These are phyloP conservation scores for Sphaerulina vaccinii DNA, from an alignment of 2,329 filamentous ascomycete genomes.

Conservation along the genomic window DNA sequence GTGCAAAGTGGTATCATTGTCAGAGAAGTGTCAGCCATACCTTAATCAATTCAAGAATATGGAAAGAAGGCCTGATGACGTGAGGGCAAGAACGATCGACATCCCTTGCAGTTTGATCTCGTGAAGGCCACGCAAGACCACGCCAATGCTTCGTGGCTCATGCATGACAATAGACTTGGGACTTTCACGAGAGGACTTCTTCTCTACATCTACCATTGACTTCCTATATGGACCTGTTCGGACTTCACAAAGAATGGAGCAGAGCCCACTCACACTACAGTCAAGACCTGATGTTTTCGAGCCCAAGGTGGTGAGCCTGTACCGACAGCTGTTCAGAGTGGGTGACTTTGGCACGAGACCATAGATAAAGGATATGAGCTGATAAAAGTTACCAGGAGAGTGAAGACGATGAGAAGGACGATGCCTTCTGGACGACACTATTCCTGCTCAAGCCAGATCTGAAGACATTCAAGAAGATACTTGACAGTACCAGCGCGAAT, in stretches of 20 bases:
- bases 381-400: slow-evolving; percentile 48
- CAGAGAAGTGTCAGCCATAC: no score
- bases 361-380: neutral
- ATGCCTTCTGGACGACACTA: slow-evolving; percentile 95
- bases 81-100: no score
- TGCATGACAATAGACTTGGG: neutral
- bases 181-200: neutral
- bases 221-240: neutral
- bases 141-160: neutral
- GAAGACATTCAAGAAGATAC: slow-evolving; percentile 62
- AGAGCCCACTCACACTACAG: slow-evolving; percentile 79
- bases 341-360: slow-evolving; percentile 11
- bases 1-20: neutral
- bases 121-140: neutral
- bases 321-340: slow-evolving; percentile 74
- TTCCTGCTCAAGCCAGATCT: slow-evolving; percentile 85
- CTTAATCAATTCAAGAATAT: no score
- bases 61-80: no score
- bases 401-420: slow-evolving; percentile 67
- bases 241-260: neutral
- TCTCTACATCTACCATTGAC: neutral
- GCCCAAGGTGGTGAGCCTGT: slow-evolving; percentile 89
- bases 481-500: slow-evolving; percentile 69
- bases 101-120: no score
- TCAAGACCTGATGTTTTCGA: slow-evolving; percentile 85